These are phyloP conservation scores for Rubia occidens DNA, from an alignment of 305 asterid genomes.

Conservation along the genomic window DNA sequence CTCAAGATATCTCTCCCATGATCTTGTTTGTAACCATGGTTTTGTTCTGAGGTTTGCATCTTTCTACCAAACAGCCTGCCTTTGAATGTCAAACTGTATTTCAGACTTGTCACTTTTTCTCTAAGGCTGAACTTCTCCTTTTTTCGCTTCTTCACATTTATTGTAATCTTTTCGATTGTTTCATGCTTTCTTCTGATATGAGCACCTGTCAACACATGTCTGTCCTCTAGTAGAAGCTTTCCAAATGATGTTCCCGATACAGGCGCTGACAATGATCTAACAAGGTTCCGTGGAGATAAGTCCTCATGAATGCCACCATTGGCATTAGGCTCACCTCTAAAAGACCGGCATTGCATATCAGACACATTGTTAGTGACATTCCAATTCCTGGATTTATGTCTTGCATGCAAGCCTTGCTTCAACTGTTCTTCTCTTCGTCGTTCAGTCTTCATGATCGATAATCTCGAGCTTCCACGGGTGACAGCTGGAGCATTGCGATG, in stretches of 20 bases:
- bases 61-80: constrained; percentile 75
- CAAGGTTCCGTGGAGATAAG: constrained; percentile 60
- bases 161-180: constrained; percentile 47
- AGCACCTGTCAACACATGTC: constrained; percentile 63
- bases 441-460: constrained; percentile 31
- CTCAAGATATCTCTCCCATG: constrained; percentile 41
- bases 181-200: constrained; percentile 78
- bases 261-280: constrained; percentile 89
- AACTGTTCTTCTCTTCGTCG: constrained; percentile 29
- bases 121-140: constrained; percentile 70
- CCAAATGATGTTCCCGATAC: constrained; percentile 77
- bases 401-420: constrained; percentile 25
- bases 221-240: constrained; percentile 84
- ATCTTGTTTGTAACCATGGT: constrained; percentile 31
- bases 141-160: constrained; percentile 48
- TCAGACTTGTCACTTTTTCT: constrained; percentile 75
- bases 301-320: constrained; percentile 35
- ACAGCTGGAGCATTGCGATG: constrained; percentile 33
- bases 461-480: constrained; percentile 37
- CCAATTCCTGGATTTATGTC: constrained; percentile 27
- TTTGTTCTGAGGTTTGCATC: constrained; percentile 43
- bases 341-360: constrained; percentile 47
- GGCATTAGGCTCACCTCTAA: constrained; percentile 46
- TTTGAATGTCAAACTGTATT: constrained; percentile 63
- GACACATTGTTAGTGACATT: constrained; percentile 27